phyloP scores from a whole-genome alignment of 2,329 filamentous ascomycete species.

The Parascedosporium putredinis region DNA sequence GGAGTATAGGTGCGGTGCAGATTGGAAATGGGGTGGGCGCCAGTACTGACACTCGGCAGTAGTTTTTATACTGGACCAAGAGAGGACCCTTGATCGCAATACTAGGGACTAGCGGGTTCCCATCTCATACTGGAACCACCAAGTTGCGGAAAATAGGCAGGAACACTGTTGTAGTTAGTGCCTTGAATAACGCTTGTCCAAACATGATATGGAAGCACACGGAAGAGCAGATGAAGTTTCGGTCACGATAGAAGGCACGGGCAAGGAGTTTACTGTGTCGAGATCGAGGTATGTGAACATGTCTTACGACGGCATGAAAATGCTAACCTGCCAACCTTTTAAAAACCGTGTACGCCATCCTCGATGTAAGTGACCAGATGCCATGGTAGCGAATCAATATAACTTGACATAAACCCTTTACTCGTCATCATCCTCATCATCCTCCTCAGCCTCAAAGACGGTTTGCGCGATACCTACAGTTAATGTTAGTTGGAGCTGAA shows the following conservation, averaged over 20 bases:
- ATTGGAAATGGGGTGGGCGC: too few relatives aligned
- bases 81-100: too few relatives aligned
- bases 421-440: conserved; percentile 55
- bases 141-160: too few relatives aligned
- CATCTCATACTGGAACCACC: too few relatives aligned
- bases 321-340: conserved; percentile 19
- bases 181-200: too few relatives aligned
- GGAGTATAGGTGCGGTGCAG: too few relatives aligned
- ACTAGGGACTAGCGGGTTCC: too few relatives aligned
- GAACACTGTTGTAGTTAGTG: too few relatives aligned
- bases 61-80: too few relatives aligned
- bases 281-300: conserved; percentile 5
- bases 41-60: background rate
- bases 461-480: conserved; percentile 65
- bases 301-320: conserved; percentile 17
- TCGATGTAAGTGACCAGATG: conserved; percentile 7
- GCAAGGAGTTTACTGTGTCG: conserved; percentile 4
- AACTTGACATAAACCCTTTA: conserved; percentile 31
- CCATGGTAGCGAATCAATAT: conserved; percentile 27
- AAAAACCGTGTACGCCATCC: conserved; percentile 9
- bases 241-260: background rate
- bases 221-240: background rate
- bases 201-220: background rate
- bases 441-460: conserved; percentile 62
- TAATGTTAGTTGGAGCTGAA: conserved; percentile 6